phyloP scores from a whole-genome alignment of 257 asterid species.

The Solanum medicagineum region DNA sequence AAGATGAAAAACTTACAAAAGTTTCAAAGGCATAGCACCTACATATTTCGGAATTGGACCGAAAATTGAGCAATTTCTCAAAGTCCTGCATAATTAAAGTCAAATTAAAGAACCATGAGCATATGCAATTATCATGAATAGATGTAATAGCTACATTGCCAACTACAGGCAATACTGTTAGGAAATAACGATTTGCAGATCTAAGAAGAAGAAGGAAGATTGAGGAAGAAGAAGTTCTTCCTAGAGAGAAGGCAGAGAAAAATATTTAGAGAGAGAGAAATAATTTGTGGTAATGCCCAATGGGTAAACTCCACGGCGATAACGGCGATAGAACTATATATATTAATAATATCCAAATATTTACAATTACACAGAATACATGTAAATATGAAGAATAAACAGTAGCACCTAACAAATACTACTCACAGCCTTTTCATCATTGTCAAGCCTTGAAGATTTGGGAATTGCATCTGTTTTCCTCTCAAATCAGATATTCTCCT shows the following conservation, averaged over 20 bases:
- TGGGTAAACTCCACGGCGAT: too few species aligned
- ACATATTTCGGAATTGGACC: constrained; percentile 54
- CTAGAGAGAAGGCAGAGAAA: too few species aligned
- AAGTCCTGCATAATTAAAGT: constrained; percentile 37
- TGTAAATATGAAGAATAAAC: too few species aligned
- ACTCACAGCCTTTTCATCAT: constrained; percentile 40
- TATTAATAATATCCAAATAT: too few species aligned
- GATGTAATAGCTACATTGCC: neutral
- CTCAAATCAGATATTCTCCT: constrained; percentile 70
- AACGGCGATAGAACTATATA: too few species aligned
- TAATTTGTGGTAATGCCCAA: too few species aligned
- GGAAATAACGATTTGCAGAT: too few species aligned
- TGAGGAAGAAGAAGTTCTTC: too few species aligned
- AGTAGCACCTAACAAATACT: neutral
- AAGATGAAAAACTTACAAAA: constrained; percentile 40
- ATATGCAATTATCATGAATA: neutral
- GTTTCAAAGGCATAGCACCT: constrained; percentile 19
- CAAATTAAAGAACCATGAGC: neutral
- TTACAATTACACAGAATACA: too few species aligned
- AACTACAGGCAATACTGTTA: neutral
- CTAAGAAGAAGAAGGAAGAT: too few species aligned
- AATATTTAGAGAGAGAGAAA: too few species aligned
- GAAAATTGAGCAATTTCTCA: constrained; percentile 66
- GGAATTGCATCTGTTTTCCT: constrained; percentile 42
- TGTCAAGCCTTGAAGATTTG: constrained; percentile 26